Base-by-base conservation (phyloP, 345 rosid genomes). In the Eucalyptus camaldulensis region DNA sequence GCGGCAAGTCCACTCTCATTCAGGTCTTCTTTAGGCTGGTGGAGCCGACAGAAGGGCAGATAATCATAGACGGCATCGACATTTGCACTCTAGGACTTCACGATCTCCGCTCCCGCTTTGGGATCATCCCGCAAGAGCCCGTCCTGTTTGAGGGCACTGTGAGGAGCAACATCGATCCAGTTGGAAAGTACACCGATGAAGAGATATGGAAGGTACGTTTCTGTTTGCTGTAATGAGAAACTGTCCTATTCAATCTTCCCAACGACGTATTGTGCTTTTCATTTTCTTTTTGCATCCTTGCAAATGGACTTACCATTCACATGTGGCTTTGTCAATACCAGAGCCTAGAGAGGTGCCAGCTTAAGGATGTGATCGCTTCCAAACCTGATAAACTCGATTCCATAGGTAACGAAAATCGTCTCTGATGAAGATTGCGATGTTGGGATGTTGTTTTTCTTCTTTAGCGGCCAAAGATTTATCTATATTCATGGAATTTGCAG, bases 81-180 rank as follows among this genome's bases (percentile, higher is more conserved):
- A 95, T 96, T 67, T 90, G 93, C 88, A 85, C 88, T 89, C 88
- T 96, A 13, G 99, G 99, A 45, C 95, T 97, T n/a, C 99, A 96
- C 54, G 96, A 97, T 93, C 97, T 97, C 49, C 93, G 99, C 91
- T 95, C 99, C 87, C 94, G 99, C 37, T 96, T 97, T 49, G 97
- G 99, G 49, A 98, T 96, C 94, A 98, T 98, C 87, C 99, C 99
- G 27, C 99, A 98, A 92, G 99, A 98, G 50, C 99, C 99, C 50
- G 98, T 96, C 65, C 97, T 98, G 53, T 98, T 98, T 49, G 99
- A 98, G 93, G 99, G 99, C 88, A 96, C 99, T 1, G 97, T 98
- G 44, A 94, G 99, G 90, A 96, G 97, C 93, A 96, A 98, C 93
- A 90, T 98, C 47, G 99, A 98, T 90, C 99, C 99, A 5, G 86